A percentile compares a stretch with the other conserved stretches of the same genome.
These are phyloP conservation scores for Clonostachys byssicola DNA, from an alignment of 2,329 filamentous ascomycete genomes.

Conservation along the genomic window DNA sequence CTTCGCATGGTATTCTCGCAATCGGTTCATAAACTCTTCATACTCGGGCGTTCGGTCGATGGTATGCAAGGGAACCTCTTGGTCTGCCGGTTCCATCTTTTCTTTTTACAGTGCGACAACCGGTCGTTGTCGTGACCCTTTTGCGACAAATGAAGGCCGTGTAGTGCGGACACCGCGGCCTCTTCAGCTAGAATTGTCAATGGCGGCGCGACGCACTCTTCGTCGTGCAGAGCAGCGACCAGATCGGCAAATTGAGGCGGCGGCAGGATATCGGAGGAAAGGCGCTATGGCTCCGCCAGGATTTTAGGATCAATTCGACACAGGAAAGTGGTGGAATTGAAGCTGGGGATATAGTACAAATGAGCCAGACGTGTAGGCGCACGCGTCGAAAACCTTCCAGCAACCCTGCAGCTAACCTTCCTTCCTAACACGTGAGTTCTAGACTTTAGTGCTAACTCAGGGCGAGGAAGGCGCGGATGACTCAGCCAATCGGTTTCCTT, in stretches of 20 bases:
- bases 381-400: background rate
- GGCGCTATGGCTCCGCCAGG: too few species aligned
- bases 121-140: background rate
- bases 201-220: background rate
- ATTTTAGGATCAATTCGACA: too few species aligned
- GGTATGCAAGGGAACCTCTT: constrained; percentile 30
- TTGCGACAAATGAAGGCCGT: too few species aligned
- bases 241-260: too few species aligned
- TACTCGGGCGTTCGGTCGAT: constrained; percentile 67
- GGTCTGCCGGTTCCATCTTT: constrained; percentile 24
- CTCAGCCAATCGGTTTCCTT: background rate
- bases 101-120: background rate
- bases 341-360: background rate
- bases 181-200: background rate
- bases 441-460: background rate
- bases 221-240: background rate
- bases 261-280: too few species aligned
- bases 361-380: background rate
- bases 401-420: background rate
- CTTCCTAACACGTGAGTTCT: background rate
- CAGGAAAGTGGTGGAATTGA: too few species aligned
- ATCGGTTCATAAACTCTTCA: constrained; percentile 70
- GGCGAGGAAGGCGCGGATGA: background rate
- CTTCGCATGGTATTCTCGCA: constrained; percentile 71
- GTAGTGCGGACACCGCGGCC: background rate